Percentiles rank a stretch among this genome's conserved stretches.
These are phyloP conservation scores for Amoeboradix gromovi DNA, from an alignment of 371 early-diverging fungal genomes.

Conservation along the genomic window DNA sequence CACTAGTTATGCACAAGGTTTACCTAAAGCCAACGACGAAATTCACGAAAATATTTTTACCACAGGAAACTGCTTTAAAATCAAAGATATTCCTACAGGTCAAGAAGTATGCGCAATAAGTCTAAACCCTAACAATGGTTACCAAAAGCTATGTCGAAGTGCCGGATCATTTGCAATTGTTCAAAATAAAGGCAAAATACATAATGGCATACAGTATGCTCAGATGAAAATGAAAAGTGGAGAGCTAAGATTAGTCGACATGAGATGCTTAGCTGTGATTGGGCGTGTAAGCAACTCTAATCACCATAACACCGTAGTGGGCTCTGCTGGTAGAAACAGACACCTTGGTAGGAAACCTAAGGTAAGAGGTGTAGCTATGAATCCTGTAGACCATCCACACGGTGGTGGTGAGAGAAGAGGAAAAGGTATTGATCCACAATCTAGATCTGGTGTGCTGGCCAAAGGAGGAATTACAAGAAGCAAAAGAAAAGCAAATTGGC, in stretches of 20 bases:
- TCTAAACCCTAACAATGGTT: constrained; percentile 33
- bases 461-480: neutral
- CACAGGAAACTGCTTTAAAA: constrained; percentile 57
- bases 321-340: constrained; percentile 66
- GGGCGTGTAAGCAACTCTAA: constrained; percentile 72
- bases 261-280: constrained; percentile 11
- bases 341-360: constrained; percentile 66
- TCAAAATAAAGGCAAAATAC: constrained; percentile 33
- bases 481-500: neutral
- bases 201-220: constrained; percentile 26
- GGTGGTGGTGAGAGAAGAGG: constrained; percentile 93
- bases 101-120: constrained; percentile 62
- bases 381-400: constrained; percentile 91
- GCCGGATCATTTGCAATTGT: constrained; percentile 74
- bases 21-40: neutral
- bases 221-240: constrained; percentile 59
- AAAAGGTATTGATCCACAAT: constrained; percentile 53
- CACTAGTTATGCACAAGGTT: neutral
- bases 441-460: neutral
- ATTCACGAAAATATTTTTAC: neutral
- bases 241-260: constrained; percentile 44
- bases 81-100: constrained; percentile 73
- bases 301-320: constrained; percentile 57
- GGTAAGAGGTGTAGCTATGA: constrained; percentile 96
- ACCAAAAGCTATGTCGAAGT: constrained; percentile 49